These are phyloP conservation scores for Scedosporium boydii DNA, from an alignment of 2,329 filamentous ascomycete species.

Conservation along the genomic window DNA sequence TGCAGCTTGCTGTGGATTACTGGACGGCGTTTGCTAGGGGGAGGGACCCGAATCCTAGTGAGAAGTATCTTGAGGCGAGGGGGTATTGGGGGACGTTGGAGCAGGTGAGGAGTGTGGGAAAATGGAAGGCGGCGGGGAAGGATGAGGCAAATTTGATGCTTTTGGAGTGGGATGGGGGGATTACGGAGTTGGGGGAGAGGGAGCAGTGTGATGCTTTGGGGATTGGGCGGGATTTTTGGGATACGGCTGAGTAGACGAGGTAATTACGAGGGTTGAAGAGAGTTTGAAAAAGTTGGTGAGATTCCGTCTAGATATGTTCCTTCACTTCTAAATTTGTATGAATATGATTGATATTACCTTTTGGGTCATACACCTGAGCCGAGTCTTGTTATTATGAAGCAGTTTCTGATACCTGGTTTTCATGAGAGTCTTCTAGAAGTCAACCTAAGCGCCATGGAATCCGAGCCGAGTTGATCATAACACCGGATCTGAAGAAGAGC, in stretches of 20 bases:
- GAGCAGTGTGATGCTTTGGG: constrained; percentile 5
- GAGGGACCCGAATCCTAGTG: constrained; percentile 21
- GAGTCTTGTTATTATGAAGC: no score
- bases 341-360: no score
- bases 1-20: constrained; percentile 22
- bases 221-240: background rate
- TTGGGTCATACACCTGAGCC: no score
- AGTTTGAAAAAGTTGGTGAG: no score
- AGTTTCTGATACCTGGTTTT: no score
- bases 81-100: constrained; percentile 18
- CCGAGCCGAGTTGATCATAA: no score
- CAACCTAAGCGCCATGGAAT: no score
- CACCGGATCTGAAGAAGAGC: no score
- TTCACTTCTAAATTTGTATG: no score
- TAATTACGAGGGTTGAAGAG: background rate
- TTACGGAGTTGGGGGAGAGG: background rate
- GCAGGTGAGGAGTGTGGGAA: constrained; percentile 16
- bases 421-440: no score
- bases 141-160: constrained; percentile 1
- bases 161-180: constrained; percentile 3
- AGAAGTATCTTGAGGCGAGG: constrained; percentile 19
- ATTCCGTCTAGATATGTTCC: no score
- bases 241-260: background rate
- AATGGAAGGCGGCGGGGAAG: constrained; percentile 20
- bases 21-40: constrained; percentile 23